Evolutionary conservation across 371 early-diverging fungal genomes (phyloP), one percentile per base, ranked within the genome.

Genomic region (Apophysomyces sp.): DNA sequence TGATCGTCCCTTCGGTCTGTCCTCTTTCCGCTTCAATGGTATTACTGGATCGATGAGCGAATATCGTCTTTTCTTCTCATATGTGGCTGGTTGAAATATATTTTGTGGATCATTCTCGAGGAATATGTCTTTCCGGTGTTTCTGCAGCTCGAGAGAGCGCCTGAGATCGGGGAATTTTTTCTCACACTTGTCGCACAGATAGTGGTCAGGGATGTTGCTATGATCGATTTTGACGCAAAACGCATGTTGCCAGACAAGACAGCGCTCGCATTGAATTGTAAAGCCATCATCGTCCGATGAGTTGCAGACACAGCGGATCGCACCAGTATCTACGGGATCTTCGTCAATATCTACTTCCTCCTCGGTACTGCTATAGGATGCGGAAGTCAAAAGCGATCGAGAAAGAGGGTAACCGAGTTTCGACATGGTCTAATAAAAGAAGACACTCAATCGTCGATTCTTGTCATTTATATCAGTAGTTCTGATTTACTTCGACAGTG

Each of bases 231-330:
- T 68, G 16, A 98, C 90, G 72, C 98, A 98, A 34, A 84, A 85
- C 2, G 88, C 89, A 72, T 98, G 98, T 70, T 98, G 98, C 98
- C 98, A 98, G 1, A 94, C 94, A 2, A 86, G 67, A 76, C 98
- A 98, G 41, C 83, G 76, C 54, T 98, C 98, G 74, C 98, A 98
- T 65, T 97, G 96, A 41, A 99, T 94, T 2, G 98, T 99, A 57
- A 92, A 98, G 34, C 99, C 99, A 81, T 99, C 99, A 77, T 99
- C 99, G 57, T 96, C 94, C 31, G 86, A 85, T 55, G 84, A 88
- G 28, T 86, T 88, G 78, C 99, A 99, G 54, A 99, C 92, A 76
- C 99, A 98, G 29, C 97, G 92, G 69, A 99, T 94, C 16, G 91
- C 82, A 5, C 92, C 95, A 24, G 92, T 91, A 71, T 94, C 92